Base-by-base conservation (phyloP, 805 yeast genomes). In the Candida sakaeoensis region DNA sequence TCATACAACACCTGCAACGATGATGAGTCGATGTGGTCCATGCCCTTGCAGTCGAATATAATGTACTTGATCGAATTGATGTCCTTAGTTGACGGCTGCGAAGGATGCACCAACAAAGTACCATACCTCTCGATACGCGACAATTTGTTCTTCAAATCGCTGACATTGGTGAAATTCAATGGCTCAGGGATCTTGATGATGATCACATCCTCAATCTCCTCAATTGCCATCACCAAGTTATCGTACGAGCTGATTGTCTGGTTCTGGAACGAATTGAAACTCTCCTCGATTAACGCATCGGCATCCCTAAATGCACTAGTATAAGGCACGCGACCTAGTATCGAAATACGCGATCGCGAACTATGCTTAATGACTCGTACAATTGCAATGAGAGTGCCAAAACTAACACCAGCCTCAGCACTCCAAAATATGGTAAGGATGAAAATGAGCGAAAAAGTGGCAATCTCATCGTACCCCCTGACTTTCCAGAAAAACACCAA, bases 151-250 rank as follows among this genome's bases (percentile, higher is more conserved):
- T 82, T 79, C 45, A 89, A 65, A 50, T 86, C 95, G 19, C 83
- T 83, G 6, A 90, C 74, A 57, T 90, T 89, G 28, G 95, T 87
- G 60, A 89, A 89, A 4, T 90, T 86, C 44, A 89, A 66, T 1
- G 96, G 95, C 54, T 89, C 96, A 0, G 96, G 89, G 31, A 89
- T 76, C 47, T 82, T 83, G 26, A 89, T 83, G 21, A 88, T 77
- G 25, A 90, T 65, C 40, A 89, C 83, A 0, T 88, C 89, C 48
- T 82, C 85, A 36, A 83, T 66, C 28, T 68, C 74, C 50, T 72
- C 54, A 53, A 61, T 53, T 53, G 61, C 59, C 14, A 60, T 58
- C 14, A 64, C 52, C 25, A 55, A 48, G 24, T 48, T 42, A 38
- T 45, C 48, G 14, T 5, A 5, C 4, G 9, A 6, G 17, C 24